Conservation (phyloP, 2,329 filamentous ascomycete species). For the Pseudogymnoascus sp. region DNA sequence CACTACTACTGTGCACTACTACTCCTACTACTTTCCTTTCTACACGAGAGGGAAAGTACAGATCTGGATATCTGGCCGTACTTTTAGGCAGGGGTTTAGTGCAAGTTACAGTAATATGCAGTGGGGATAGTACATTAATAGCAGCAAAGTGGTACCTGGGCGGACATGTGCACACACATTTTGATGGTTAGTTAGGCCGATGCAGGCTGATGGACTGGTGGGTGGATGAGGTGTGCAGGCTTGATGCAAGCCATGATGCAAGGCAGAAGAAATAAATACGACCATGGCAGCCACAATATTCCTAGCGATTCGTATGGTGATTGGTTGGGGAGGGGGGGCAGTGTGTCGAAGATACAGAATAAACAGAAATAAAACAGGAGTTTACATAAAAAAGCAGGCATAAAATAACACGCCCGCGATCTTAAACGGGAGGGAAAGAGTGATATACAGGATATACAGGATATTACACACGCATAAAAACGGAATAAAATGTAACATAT, state of each 20-base stretch:
- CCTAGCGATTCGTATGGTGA: not conserved
- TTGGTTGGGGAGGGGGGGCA: not conserved
- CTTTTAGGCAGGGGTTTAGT: not conserved
- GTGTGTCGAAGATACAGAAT: not conserved
- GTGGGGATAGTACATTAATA: not conserved
- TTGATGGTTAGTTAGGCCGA: not conserved
- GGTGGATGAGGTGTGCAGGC: not conserved
- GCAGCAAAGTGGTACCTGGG: not conserved
- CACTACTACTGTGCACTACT: not conserved
- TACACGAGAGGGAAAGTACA: not conserved
- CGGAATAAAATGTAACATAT: not conserved
- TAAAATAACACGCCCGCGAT: not conserved
- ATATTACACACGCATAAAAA: not conserved
- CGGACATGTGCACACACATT: not conserved
- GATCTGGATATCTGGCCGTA: not conserved
- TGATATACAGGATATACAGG: not conserved
- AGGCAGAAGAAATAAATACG: not conserved
- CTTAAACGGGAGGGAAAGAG: not conserved
- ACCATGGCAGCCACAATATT: not conserved
- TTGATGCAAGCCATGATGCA: not conserved
- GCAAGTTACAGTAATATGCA: not conserved
- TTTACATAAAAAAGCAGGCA: not conserved
- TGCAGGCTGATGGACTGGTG: no score
- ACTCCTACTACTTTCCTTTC: not conserved
- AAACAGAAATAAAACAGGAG: not conserved